Evolutionary conservation across 345 rosid genomes (phyloP), one percentile per base, ranked within the genome.

Genomic region (Gossypium arboreum): DNA sequence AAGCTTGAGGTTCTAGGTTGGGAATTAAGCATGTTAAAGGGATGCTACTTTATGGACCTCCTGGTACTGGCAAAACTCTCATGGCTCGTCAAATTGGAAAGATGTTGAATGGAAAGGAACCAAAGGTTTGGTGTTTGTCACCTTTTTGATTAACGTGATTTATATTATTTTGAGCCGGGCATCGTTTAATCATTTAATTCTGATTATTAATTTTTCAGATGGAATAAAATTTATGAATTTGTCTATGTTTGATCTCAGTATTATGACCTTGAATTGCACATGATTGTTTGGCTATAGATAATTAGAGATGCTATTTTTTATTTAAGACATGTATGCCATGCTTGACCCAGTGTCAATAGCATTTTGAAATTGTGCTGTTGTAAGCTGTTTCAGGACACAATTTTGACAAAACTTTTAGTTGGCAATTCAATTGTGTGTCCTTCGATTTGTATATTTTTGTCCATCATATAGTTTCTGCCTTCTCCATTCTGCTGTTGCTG

Each of bases 21-120:
- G 99, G 99, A 73, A 96, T 96, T 58, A 92, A 96, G 83, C 99
- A 96, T 44, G 99, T 96, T 41, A 96, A 96, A 71, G 99, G 99
- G 12, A 93, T 96, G 97, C 87, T 96, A 79, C 97, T 96, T 52
- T 85, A 71, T 86, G 99, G 99, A 56, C 99, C 99, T 81, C 99
- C 98, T 77, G 99, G 99, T 51, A 96, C 98, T 44, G 98, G 99
- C 12, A 96, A 96, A 82, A 96, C 99, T 75, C 91, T 93, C 52
- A 96, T 96, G 91, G 99, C 99, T 77, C 97, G 98, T 50, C 99
- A 96, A 83, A 96, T 96, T 81, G 99, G 99, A 76, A 96, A 93
- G 82, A 92, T 96, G 94, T 84, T 96, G 86, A 93, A 93, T 57
- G 99, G 99, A 76, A 96, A 81, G 83, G 98, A 96, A 69, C 99